A percentile compares a stretch with the other conserved stretches of the same genome.
phyloP scores from a whole-genome alignment of 129 eudicot genomes.

The Rutidosis leptorrhynchoides region DNA sequence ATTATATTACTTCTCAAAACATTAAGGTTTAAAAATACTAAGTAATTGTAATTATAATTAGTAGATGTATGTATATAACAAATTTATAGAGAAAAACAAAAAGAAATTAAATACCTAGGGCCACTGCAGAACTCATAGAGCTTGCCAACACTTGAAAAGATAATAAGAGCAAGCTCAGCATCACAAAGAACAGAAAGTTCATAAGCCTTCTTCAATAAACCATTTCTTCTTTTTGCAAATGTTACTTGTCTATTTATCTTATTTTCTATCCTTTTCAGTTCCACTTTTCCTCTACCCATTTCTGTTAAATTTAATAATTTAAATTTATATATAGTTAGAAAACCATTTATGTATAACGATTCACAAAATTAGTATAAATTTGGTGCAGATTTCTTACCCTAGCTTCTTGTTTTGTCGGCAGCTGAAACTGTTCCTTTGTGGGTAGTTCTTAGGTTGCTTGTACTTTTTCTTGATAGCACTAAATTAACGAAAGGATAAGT shows the following conservation, averaged over 20 bases:
- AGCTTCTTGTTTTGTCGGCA: conserved; percentile 25
- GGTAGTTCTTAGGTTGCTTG: conserved; percentile 24
- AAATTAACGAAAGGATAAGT: conserved; percentile 15
- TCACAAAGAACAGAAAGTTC: conserved; percentile 77
- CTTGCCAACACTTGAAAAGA: conserved; percentile 38
- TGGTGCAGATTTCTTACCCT: conserved; percentile 26
- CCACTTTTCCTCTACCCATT: conserved; percentile 39
- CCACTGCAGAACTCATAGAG: conserved; percentile 35
- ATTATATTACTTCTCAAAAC: no score
- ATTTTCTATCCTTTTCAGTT: conserved; percentile 34
- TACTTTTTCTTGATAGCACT: conserved; percentile 22
- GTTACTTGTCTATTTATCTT: conserved; percentile 37
- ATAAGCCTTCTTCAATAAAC: conserved; percentile 33
- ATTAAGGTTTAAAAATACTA: no score
- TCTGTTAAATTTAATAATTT: not conserved
- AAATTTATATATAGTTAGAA: not conserved
- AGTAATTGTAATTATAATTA: no score
- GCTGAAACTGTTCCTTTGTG: conserved; percentile 24
- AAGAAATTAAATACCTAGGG: conserved; percentile 27
- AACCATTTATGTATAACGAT: not conserved
- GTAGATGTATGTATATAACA: not conserved
- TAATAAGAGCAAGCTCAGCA: conserved; percentile 56
- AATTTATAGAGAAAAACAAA: conserved; percentile 6
- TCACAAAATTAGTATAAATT: conserved; percentile 5
- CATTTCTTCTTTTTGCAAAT: conserved; percentile 35